Percentiles rank a stretch among this genome's conserved stretches.
These are phyloP conservation scores for Aotearoamyces nothofagi DNA, from an alignment of 2,329 filamentous ascomycete genomes.

Conservation along the genomic window DNA sequence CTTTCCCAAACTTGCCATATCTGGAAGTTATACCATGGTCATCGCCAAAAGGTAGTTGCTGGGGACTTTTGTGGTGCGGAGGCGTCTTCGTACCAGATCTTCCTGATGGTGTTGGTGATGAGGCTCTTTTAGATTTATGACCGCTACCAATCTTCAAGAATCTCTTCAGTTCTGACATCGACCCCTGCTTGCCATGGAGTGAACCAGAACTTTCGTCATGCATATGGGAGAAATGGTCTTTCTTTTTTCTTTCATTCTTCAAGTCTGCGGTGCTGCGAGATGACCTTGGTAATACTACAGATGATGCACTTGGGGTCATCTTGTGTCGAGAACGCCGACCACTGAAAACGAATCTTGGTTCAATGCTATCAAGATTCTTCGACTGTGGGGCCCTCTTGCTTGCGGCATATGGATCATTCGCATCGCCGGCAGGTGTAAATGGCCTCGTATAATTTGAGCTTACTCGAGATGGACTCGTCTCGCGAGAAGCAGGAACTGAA, in stretches of 20 bases:
- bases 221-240: constrained; percentile 27
- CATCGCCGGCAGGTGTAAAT: constrained; percentile 64
- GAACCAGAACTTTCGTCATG: constrained; percentile 29
- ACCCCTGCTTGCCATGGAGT: constrained; percentile 47
- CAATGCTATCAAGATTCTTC: constrained; percentile 50
- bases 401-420: constrained; percentile 77
- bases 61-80: constrained; percentile 29
- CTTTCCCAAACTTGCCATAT: constrained; percentile 90
- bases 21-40: constrained; percentile 83
- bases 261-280: constrained; percentile 19
- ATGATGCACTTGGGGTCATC: constrained; percentile 36
- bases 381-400: constrained; percentile 58
- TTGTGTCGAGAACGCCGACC: constrained; percentile 53
- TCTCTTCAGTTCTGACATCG: constrained; percentile 91
- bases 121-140: constrained; percentile 49
- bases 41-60: constrained; percentile 78
- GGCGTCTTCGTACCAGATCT: constrained; percentile 33
- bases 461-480: constrained; percentile 50
- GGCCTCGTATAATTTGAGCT: constrained; percentile 55
- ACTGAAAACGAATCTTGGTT: constrained; percentile 68
- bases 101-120: constrained; percentile 42
- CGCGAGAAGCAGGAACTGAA: constrained; percentile 42
- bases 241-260: constrained; percentile 33
- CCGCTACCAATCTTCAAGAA: constrained; percentile 76
- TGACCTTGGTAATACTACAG: constrained; percentile 31